phyloP scores from a whole-genome alignment of 345 rosid genomes.

The Pistacia integerrima region DNA sequence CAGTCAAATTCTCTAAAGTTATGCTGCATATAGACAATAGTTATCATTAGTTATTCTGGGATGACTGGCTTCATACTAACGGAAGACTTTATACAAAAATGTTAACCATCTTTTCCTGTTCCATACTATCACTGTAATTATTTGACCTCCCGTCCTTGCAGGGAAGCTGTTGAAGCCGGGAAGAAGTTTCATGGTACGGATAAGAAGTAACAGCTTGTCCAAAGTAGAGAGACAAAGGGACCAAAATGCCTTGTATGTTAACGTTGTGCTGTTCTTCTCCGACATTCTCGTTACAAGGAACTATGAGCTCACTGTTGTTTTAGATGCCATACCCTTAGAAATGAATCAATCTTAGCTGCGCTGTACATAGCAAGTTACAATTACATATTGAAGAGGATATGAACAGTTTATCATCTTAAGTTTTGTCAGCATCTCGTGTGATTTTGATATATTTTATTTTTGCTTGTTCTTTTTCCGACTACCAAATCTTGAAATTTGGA shows the following conservation, averaged over 20 bases:
- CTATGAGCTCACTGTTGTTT: background rate
- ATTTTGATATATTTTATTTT: background rate
- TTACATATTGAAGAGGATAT: background rate
- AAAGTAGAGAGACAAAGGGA: background rate
- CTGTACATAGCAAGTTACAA: background rate
- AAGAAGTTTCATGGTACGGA: constrained; percentile 60
- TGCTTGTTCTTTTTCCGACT: background rate
- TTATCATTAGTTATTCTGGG: background rate
- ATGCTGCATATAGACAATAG: background rate
- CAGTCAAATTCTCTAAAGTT: background rate
- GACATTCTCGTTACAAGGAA: background rate
- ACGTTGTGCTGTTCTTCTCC: background rate
- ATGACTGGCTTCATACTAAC: no score
- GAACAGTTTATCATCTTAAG: background rate
- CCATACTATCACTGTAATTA: background rate
- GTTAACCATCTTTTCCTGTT: background rate
- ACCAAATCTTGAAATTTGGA: background rate
- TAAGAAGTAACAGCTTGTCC: constrained; percentile 34
- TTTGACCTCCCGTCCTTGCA: constrained; percentile 28
- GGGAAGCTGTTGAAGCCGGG: constrained; percentile 88
- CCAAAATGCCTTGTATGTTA: background rate
- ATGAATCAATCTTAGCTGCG: background rate
- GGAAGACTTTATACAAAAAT: no score
- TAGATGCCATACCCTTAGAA: background rate
- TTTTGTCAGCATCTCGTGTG: background rate